Evolutionary conservation across 2,329 filamentous ascomycete genomes (phyloP), one percentile per base, ranked within the genome.

Genomic region (Aspergillus versicolor): DNA sequence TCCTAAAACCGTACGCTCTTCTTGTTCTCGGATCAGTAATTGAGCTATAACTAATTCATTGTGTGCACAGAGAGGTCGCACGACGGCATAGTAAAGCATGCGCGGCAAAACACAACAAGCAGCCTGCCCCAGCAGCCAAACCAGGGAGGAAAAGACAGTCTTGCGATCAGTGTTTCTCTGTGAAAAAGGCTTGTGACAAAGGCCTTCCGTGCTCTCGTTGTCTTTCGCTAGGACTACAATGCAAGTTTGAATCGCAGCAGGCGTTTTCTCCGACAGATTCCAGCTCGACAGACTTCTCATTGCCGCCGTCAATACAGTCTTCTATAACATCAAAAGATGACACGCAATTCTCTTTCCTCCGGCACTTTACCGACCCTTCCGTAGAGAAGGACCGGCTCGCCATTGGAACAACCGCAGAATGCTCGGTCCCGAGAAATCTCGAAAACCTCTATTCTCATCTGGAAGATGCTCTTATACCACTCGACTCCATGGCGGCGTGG

Each of bases 401-500:
- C 3, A 71, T 71, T 21, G 65, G 65, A 19, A 67, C 69, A 12
- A 71, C 68, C 9, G 68, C 68, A n/a, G 68, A 66, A 43, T 63
- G 57, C 5, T 71, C 68, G 4, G 55, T 63, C 6, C 63, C 61
- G 37, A 61, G 68, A 42, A 70, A 70, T 17, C 59, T 70, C 3
- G 68, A 67, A 42, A 60, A 59, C 4, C 54, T 67, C 7, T 62
- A 70, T 48, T 68, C 68, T 0, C 63, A 65, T 24, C 61, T 69
- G 15, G 67, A 68, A 61, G 61, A 68, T 57, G 63, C 66, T 1
- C 62, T 70, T 9, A 49, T 65, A 15, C 63, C 67, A 6, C 58
- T 58, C 17, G 56, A 63, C 47, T 59, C 66, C 3, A 55, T 65
- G 22, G 41, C 57, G 6, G 43, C 47, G 27, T 61, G 60, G 54